A percentile compares a stretch with the other conserved stretches of the same genome.
phyloP scores from a whole-genome alignment of 2,329 filamentous ascomycete genomes.

The Hirsutella minnesotensis region DNA sequence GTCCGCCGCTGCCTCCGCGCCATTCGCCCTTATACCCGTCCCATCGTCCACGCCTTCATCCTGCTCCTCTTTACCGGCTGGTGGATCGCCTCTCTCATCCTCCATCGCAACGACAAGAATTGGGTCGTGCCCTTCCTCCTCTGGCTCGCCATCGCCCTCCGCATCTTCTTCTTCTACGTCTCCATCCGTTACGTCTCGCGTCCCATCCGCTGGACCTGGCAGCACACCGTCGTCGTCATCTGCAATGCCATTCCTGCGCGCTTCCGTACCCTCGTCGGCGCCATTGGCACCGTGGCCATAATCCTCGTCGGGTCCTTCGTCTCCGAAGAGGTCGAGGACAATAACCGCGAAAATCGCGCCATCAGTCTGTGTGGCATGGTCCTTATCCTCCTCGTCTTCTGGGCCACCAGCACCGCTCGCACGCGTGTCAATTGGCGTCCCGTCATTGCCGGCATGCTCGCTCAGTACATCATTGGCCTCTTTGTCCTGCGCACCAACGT shows the following conservation, averaged over 20 bases:
- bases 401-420: slow-evolving; percentile 58
- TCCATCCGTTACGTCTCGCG: slow-evolving; percentile 54
- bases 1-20: slow-evolving; percentile 13
- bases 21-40: slow-evolving; percentile 32
- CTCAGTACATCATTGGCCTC: slow-evolving; percentile 77
- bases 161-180: slow-evolving; percentile 63
- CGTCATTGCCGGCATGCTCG: slow-evolving; percentile 78
- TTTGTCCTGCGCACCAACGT: slow-evolving; percentile 74
- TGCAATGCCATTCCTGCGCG: slow-evolving; percentile 54
- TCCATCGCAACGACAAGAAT: slow-evolving; percentile 60
- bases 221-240: slow-evolving; percentile 45
- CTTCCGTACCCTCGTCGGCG: slow-evolving; percentile 51
- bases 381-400: slow-evolving; percentile 59
- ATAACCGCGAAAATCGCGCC: slow-evolving; percentile 69
- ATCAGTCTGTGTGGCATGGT: slow-evolving; percentile 69
- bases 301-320: slow-evolving; percentile 71
- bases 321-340: slow-evolving; percentile 58
- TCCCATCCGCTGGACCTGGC: slow-evolving; percentile 58
- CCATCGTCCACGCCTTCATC: slow-evolving; percentile 33
- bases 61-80: slow-evolving; percentile 41
- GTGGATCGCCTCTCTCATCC: slow-evolving; percentile 66
- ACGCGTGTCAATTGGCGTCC: slow-evolving; percentile 58
- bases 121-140: slow-evolving; percentile 80
- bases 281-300: slow-evolving; percentile 50
- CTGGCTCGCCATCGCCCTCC: slow-evolving; percentile 62